phyloP scores from a whole-genome alignment of 768 basidiomycete species.

The Pisolithus albus region DNA sequence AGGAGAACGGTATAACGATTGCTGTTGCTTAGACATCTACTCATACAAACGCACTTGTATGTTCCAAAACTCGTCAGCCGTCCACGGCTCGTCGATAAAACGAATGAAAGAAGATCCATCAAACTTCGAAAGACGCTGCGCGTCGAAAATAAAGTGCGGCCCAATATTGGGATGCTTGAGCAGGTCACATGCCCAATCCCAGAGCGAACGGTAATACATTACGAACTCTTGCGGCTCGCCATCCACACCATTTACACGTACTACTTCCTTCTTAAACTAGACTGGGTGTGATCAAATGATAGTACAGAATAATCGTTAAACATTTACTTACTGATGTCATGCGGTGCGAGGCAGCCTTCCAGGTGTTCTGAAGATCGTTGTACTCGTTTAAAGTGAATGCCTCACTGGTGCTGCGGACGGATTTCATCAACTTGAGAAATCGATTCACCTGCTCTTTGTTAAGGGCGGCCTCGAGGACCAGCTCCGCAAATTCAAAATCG shows the following conservation, averaged over 20 bases:
- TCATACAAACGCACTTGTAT: slow-evolving; percentile 25
- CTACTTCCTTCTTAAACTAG: slow-evolving; percentile 12
- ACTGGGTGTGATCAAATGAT: not conserved
- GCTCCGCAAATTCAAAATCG: slow-evolving; percentile 27
- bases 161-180: slow-evolving; percentile 21
- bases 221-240: slow-evolving; percentile 10
- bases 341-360: slow-evolving; percentile 11
- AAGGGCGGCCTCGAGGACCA: slow-evolving; percentile 17
- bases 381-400: slow-evolving; percentile 13
- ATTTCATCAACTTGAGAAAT: slow-evolving; percentile 16
- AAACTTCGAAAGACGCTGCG: slow-evolving; percentile 21
- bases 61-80: slow-evolving; percentile 31
- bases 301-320: not conserved
- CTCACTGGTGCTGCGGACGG: not conserved
- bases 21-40: too few species aligned
- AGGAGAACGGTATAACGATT: not conserved
- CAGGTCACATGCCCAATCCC: slow-evolving; percentile 25
- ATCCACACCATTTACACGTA: slow-evolving; percentile 13
- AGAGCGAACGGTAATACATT: slow-evolving; percentile 18
- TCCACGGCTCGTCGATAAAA: slow-evolving; percentile 33
- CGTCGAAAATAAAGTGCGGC: slow-evolving; percentile 27
- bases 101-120: slow-evolving; percentile 20
- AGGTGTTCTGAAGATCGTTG: slow-evolving; percentile 14
- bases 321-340: slow-evolving; percentile 5
- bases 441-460: slow-evolving; percentile 11